phyloP scores from a whole-genome alignment of 306 rosid genomes.

The Fagus sylvatica region DNA sequence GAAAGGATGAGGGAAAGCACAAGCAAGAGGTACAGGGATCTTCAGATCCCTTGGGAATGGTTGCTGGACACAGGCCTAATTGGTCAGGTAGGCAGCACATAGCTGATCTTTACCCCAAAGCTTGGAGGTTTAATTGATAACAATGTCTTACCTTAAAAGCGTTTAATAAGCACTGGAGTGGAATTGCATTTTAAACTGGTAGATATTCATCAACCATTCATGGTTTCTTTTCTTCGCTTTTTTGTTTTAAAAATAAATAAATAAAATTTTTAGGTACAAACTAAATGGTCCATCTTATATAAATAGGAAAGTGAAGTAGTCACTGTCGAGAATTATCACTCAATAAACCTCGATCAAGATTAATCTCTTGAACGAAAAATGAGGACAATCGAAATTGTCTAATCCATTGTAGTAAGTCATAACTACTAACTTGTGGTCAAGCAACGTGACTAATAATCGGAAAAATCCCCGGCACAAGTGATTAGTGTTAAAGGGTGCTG shows the following conservation, averaged over 20 bases:
- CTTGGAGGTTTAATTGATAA: conserved; percentile 6
- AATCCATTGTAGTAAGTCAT: neutral
- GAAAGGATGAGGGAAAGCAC: conserved; percentile 73
- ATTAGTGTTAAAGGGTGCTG: neutral
- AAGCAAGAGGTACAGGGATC: conserved; percentile 65
- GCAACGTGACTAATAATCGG: neutral
- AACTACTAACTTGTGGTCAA: neutral
- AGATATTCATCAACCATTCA: no score
- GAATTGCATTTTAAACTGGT: neutral
- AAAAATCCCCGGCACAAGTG: neutral
- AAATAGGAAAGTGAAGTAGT: neutral
- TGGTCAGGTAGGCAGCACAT: conserved; percentile 57
- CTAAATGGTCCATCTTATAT: neutral
- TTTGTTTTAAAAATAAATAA: no score
- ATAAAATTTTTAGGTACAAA: neutral
- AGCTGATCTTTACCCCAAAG: neutral
- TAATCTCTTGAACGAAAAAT: no score
- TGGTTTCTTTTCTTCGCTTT: no score
- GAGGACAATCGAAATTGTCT: neutral
- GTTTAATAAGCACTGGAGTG: neutral
- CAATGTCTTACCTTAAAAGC: neutral
- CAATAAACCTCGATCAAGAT: neutral
- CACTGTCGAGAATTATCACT: neutral
- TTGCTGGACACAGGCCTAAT: conserved; percentile 69
- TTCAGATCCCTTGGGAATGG: conserved; percentile 93